Evolutionary conservation across 2,329 filamentous ascomycete genomes (phyloP).

Genomic region (Akanthomyces lecanii): DNA sequence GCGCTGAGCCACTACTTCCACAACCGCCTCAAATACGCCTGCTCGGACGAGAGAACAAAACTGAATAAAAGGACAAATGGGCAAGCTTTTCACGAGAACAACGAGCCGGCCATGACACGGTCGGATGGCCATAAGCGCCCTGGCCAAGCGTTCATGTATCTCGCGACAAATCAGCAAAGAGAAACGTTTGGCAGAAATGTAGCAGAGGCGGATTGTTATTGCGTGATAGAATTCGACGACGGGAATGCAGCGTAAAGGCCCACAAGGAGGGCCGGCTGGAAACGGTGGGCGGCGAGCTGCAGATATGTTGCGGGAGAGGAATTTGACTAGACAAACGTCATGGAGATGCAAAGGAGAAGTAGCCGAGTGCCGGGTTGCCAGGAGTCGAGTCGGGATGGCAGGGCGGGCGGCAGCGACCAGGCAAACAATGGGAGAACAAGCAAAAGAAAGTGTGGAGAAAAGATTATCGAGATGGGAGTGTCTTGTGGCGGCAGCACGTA

Average conservation of each 20-base stretch:
- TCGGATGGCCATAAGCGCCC: no score
- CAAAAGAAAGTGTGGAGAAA: neutral
- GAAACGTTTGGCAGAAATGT: neutral
- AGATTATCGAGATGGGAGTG: neutral
- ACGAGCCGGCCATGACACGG: no score
- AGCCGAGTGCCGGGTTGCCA: slow-evolving; percentile 2
- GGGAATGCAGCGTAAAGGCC: slow-evolving; percentile 1
- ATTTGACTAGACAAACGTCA: slow-evolving; percentile 11
- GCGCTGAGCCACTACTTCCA: no score
- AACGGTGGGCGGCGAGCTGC: neutral
- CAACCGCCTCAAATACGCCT: no score
- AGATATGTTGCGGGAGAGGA: slow-evolving; percentile 11
- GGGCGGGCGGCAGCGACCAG: neutral
- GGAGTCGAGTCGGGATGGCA: neutral
- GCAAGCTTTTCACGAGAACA: no score
- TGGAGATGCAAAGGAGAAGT: slow-evolving; percentile 7
- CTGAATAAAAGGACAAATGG: no score
- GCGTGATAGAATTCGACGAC: neutral
- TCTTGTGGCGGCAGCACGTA: neutral
- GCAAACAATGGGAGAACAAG: neutral
- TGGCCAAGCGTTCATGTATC: no score
- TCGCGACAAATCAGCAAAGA: no score
- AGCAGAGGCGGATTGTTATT: neutral
- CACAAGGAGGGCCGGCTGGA: neutral
- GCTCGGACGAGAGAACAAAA: no score